Percentiles rank a stretch among this genome's conserved stretches.
phyloP scores from a whole-genome alignment of 371 early-diverging fungal species.

The Phascolomyces articulosus region DNA sequence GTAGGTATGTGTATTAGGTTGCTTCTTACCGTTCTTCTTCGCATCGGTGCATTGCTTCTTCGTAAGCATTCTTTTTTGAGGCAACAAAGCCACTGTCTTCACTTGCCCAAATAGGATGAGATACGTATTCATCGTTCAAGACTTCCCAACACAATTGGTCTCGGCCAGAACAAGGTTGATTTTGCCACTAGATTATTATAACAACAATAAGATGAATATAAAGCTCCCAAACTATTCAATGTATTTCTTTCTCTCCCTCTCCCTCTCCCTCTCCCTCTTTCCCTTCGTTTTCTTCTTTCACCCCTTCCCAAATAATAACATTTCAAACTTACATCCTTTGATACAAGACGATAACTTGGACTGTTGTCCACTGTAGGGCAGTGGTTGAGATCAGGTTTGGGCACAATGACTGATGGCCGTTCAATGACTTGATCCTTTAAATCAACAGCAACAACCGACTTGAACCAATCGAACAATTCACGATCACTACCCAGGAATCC shows the following conservation, averaged over 20 bases:
- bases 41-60: constrained; percentile 95
- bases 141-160: constrained; percentile 94
- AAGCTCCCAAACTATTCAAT: too few relatives aligned
- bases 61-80: constrained; percentile 94
- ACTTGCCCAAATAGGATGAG: constrained; percentile 94
- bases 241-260: too few relatives aligned
- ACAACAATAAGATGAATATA: not conserved
- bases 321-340: constrained; percentile 51
- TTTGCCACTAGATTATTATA: constrained; percentile 37
- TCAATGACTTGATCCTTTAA: constrained; percentile 50
- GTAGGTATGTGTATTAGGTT: too few relatives aligned
- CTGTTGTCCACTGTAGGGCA: constrained; percentile 50
- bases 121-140: constrained; percentile 95
- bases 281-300: too few relatives aligned
- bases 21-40: constrained; percentile 90
- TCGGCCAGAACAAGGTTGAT: constrained; percentile 81
- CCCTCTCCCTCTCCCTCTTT: too few relatives aligned
- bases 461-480: constrained; percentile 92
- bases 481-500: constrained; percentile 71
- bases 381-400: constrained; percentile 59
- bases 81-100: constrained; percentile 96
- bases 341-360: constrained; percentile 72
- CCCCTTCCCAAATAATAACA: not conserved
- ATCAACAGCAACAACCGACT: constrained; percentile 88
- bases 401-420: constrained; percentile 34